These are phyloP conservation scores for Antrodiella citrinella DNA, from an alignment of 768 basidiomycete species.

Conservation along the genomic window DNA sequence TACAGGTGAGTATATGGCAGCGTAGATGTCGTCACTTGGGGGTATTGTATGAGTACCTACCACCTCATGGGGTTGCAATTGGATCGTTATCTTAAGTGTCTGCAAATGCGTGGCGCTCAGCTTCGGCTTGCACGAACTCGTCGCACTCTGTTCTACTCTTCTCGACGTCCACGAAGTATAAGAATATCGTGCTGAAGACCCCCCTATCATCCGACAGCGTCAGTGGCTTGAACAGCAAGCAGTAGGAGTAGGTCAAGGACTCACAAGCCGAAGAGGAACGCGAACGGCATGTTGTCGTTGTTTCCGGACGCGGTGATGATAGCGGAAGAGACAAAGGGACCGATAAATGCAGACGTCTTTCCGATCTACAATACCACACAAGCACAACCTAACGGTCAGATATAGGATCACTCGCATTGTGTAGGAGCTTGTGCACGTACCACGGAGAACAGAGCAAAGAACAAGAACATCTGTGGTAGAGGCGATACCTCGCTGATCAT, in stretches of 20 bases:
- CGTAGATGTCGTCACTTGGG: too few species aligned
- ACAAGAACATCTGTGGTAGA: slow-evolving; percentile 67
- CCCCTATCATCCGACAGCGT: slow-evolving; percentile 29
- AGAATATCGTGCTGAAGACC: slow-evolving; percentile 44
- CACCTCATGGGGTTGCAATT: too few species aligned
- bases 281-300: slow-evolving; percentile 72
- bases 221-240: not conserved
- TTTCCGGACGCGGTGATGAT: slow-evolving; percentile 61
- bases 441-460: slow-evolving; percentile 69
- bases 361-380: slow-evolving; percentile 37
- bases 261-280: slow-evolving; percentile 63
- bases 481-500: slow-evolving; percentile 79
- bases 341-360: slow-evolving; percentile 72
- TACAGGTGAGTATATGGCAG: too few species aligned
- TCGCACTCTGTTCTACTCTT: slow-evolving; percentile 60
- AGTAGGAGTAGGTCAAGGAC: slow-evolving; percentile 17
- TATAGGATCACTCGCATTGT: not conserved
- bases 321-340: slow-evolving; percentile 66
- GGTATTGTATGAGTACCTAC: too few species aligned
- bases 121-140: slow-evolving; percentile 51
- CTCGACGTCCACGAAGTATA: slow-evolving; percentile 54
- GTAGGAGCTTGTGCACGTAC: slow-evolving; percentile 29
- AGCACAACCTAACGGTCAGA: too few species aligned
- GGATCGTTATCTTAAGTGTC: not conserved
- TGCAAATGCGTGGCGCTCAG: slow-evolving; percentile 30